A percentile compares a stretch with the other conserved stretches of the same genome.
Evolutionary conservation across 176 grass and related monocot species (phyloP).

Genomic region (Musa troglodytarum): DNA sequence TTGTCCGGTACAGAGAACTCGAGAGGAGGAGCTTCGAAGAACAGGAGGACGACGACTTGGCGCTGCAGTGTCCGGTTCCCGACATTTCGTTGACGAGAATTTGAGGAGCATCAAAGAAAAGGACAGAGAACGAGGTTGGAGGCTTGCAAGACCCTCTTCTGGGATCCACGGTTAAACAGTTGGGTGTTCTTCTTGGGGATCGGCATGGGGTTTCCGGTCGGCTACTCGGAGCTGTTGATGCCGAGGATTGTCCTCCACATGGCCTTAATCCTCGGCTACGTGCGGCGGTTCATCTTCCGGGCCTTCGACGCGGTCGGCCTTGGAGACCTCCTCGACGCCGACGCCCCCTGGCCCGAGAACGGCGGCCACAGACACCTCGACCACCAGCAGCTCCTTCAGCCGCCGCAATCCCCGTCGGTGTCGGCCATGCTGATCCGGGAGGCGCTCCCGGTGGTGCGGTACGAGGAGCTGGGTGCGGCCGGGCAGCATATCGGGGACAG

Average conservation of each 20-base stretch:
- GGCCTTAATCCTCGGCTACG: constrained; percentile 53
- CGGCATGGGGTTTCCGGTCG: constrained; percentile 75
- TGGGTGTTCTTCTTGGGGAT: no score
- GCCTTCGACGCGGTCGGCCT: constrained; percentile 67
- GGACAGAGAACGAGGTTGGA: neutral
- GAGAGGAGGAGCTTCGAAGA: neutral
- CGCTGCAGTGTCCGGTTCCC: neutral
- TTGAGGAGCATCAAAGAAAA: neutral
- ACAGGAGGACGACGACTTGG: neutral
- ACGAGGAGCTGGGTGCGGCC: constrained; percentile 40
- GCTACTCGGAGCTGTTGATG: constrained; percentile 62
- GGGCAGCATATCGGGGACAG: constrained; percentile 15
- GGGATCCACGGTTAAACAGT: no score
- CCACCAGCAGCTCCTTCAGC: constrained; percentile 24
- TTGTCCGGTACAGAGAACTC: neutral
- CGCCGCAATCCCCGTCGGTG: constrained; percentile 26
- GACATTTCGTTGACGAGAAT: neutral
- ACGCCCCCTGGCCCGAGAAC: constrained; percentile 16
- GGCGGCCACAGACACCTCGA: neutral
- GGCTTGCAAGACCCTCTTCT: neutral
- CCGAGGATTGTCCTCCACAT: constrained; percentile 59
- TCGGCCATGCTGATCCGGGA: constrained; percentile 40
- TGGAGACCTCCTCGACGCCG: constrained; percentile 57
- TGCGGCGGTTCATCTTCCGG: constrained; percentile 62
- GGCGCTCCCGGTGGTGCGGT: constrained; percentile 56